A percentile compares a stretch with the other conserved stretches of the same genome.
Evolutionary conservation across 331 rosid genomes (phyloP).

Genomic region (Malus hybrid): DNA sequence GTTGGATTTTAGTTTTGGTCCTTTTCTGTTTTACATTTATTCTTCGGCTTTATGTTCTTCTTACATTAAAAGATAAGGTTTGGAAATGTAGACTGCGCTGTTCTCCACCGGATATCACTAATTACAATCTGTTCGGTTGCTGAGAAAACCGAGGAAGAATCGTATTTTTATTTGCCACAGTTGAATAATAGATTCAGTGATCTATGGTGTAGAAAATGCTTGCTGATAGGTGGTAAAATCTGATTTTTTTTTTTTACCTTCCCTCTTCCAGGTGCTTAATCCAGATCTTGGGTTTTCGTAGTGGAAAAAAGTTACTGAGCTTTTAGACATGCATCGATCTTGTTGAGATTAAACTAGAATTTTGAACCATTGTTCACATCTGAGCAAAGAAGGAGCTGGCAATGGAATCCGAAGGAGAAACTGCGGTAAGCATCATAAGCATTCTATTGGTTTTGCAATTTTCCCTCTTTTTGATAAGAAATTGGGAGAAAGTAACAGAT

Average conservation of each 20-base stretch:
- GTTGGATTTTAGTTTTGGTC: background rate
- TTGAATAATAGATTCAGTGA: background rate
- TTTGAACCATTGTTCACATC: slow-evolving; percentile 33
- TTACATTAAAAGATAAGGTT: background rate
- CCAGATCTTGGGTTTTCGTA: slow-evolving; percentile 25
- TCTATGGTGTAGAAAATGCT: slow-evolving; percentile 13
- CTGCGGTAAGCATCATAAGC: slow-evolving; percentile 50
- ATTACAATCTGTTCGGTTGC: background rate
- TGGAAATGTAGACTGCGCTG: background rate
- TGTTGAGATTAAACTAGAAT: slow-evolving; percentile 24
- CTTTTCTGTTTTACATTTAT: background rate
- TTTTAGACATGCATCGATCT: slow-evolving; percentile 34
- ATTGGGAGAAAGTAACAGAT: background rate
- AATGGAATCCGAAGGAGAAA: slow-evolving; percentile 74
- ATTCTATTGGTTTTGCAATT: background rate
- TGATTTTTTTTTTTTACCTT: background rate
- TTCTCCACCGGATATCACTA: slow-evolving; percentile 12
- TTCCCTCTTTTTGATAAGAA: background rate
- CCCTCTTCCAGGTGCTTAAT: slow-evolving; percentile 3
- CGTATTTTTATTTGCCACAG: slow-evolving; percentile 1
- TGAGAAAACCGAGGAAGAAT: background rate
- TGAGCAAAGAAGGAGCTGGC: slow-evolving; percentile 21
- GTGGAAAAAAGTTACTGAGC: background rate
- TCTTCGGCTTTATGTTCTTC: background rate
- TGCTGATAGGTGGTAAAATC: slow-evolving; percentile 14